phyloP scores from a whole-genome alignment of 768 basidiomycete species.

The Agaricus blazei region DNA sequence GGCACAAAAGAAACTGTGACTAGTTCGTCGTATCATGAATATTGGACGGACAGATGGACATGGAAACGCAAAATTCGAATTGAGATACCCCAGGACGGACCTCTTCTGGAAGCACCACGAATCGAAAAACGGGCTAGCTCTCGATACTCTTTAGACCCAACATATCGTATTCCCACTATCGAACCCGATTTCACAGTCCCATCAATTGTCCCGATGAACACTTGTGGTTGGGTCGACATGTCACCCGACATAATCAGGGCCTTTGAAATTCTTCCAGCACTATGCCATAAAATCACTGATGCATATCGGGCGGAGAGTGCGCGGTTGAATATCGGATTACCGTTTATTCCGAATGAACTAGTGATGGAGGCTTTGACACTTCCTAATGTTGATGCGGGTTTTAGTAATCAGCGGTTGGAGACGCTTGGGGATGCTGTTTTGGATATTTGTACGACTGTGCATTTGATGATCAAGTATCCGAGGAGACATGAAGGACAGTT shows the following conservation, averaged over 20 bases:
- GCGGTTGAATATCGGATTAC: constrained; percentile 52
- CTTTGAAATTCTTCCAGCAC: constrained; percentile 57
- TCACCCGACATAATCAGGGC: constrained; percentile 43
- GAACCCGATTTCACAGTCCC: constrained; percentile 1
- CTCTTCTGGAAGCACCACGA: constrained; percentile 52
- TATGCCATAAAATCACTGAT: constrained; percentile 64
- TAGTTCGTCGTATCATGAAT: constrained; percentile 53
- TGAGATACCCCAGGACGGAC: constrained; percentile 48
- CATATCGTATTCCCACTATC: background rate
- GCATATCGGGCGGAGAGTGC: constrained; percentile 54
- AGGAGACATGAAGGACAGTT: constrained; percentile 83
- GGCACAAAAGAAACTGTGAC: no score
- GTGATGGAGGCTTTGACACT: constrained; percentile 75
- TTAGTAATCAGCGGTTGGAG: constrained; percentile 82
- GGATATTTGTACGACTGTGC: constrained; percentile 69
- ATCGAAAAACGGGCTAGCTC: constrained; percentile 38
- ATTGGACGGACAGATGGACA: constrained; percentile 51
- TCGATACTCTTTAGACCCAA: constrained; percentile 26
- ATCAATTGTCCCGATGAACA: constrained; percentile 32
- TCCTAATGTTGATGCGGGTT: constrained; percentile 56
- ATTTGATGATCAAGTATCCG: constrained; percentile 73
- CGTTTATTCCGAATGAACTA: constrained; percentile 49
- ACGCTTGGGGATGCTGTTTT: constrained; percentile 84
- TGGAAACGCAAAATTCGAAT: constrained; percentile 40
- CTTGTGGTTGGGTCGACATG: constrained; percentile 53